Evolutionary conservation across 2,329 filamentous ascomycete genomes (phyloP).

Genomic region (Trichoderma atrobrunneum): DNA sequence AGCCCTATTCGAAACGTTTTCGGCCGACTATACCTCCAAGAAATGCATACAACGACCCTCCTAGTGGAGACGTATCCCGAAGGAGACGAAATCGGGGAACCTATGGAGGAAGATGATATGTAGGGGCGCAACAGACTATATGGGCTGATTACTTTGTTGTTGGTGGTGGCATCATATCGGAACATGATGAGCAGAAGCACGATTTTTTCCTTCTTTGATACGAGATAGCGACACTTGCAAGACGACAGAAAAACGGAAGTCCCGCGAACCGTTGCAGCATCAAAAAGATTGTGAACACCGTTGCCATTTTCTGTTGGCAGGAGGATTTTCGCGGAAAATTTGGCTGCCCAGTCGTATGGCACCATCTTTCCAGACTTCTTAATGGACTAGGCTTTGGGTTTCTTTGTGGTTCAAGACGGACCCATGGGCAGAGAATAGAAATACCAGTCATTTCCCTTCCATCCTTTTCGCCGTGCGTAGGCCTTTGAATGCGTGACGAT

Average conservation of each 20-base stretch:
- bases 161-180: neutral
- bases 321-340: neutral
- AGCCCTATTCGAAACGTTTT: accelerated
- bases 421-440: neutral
- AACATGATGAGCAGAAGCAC: neutral
- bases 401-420: neutral
- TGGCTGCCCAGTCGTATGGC: neutral
- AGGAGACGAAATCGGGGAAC: neutral
- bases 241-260: accelerated
- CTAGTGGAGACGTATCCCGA: neutral
- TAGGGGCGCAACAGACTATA: neutral
- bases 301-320: neutral
- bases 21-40: neutral
- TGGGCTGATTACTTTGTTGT: neutral
- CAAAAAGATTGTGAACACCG: neutral
- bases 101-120: neutral
- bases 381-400: neutral
- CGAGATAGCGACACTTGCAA: neutral
- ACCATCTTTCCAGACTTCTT: neutral
- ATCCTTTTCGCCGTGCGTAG: neutral
- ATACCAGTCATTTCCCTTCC: neutral
- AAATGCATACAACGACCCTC: neutral
- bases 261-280: neutral
- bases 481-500: neutral
- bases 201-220: neutral